These are phyloP conservation scores for Coelastrella sp. DNA, from an alignment of 139 green algal genomes.

Conservation along the genomic window DNA sequence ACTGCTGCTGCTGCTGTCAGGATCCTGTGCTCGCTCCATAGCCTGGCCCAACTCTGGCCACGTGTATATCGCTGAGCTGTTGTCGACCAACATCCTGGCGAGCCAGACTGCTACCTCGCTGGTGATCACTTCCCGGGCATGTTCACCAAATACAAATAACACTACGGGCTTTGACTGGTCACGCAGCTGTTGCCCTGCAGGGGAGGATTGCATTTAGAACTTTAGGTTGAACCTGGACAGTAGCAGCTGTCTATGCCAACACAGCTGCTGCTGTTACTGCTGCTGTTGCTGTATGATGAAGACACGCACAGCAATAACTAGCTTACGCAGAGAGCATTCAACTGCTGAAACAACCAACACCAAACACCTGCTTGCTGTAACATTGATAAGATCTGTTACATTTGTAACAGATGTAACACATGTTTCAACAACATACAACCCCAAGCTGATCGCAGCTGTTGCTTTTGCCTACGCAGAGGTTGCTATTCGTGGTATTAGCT, in stretches of 20 bases:
- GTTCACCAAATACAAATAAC: slow-evolving; percentile 73
- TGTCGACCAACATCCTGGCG: slow-evolving; percentile 53
- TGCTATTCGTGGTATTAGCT: neutral
- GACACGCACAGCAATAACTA: neutral
- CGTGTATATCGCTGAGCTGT: slow-evolving; percentile 46
- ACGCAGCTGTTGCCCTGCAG: too few relatives aligned
- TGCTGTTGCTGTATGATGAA: neutral
- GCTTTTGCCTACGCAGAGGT: too few relatives aligned
- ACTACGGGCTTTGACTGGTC: slow-evolving; percentile 27
- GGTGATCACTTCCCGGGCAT: slow-evolving; percentile 76
- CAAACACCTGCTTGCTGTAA: too few relatives aligned
- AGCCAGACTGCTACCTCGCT: slow-evolving; percentile 72
- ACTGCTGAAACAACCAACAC: too few relatives aligned
- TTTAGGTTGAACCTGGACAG: neutral
- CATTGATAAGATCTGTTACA: too few relatives aligned
- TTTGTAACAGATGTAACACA: too few relatives aligned
- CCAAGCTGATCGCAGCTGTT: too few relatives aligned
- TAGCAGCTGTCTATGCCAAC: too few relatives aligned
- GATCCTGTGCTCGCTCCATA: slow-evolving; percentile 2
- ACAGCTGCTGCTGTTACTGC: too few relatives aligned
- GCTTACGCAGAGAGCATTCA: neutral
- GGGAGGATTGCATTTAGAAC: neutral
- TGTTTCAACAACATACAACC: too few relatives aligned
- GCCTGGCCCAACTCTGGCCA: slow-evolving; percentile 57
- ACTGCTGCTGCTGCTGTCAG: slow-evolving; percentile 9